Percentiles rank a stretch among this genome's conserved stretches.
Conservation (phyloP, 2,329 filamentous ascomycete genomes). For the Exophiala spinifera region DNA sequence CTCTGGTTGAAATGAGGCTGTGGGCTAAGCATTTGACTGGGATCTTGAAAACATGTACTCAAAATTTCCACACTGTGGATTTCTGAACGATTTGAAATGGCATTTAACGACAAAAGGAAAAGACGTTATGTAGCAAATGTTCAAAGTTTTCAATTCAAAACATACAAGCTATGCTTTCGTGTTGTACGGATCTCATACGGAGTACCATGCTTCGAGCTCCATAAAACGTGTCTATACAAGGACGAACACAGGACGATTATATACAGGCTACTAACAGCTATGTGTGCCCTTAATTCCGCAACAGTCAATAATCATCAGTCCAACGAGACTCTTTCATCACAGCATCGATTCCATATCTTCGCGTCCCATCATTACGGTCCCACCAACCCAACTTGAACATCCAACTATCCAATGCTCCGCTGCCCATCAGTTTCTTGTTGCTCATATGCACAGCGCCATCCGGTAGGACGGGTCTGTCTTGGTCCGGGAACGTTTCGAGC, state of each 20-base stretch:
- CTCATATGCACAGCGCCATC: not conserved
- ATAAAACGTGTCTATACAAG: too few species aligned
- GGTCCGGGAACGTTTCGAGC: not conserved
- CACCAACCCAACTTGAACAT: conserved; percentile 16
- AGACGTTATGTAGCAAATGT: too few species aligned
- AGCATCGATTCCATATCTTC: conserved; percentile 3
- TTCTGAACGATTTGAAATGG: conserved; percentile 1
- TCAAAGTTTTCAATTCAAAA: too few species aligned
- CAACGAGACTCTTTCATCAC: not conserved
- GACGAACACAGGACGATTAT: not conserved
- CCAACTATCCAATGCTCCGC: not conserved
- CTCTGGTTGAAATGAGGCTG: too few species aligned
- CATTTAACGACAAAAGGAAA: not conserved
- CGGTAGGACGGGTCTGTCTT: not conserved
- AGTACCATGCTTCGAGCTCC: too few species aligned
- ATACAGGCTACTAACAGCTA: too few species aligned
- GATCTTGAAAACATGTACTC: not conserved
- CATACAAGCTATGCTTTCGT: too few species aligned
- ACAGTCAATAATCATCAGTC: not conserved
- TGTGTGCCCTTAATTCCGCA: too few species aligned
- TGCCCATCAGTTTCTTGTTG: not conserved
- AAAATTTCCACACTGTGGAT: too few species aligned
- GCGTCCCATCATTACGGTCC: not conserved
- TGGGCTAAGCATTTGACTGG: not conserved
- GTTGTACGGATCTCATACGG: too few species aligned